These are phyloP conservation scores for Xylariaceae sp. DNA, from an alignment of 2,329 filamentous ascomycete species.

Conservation along the genomic window DNA sequence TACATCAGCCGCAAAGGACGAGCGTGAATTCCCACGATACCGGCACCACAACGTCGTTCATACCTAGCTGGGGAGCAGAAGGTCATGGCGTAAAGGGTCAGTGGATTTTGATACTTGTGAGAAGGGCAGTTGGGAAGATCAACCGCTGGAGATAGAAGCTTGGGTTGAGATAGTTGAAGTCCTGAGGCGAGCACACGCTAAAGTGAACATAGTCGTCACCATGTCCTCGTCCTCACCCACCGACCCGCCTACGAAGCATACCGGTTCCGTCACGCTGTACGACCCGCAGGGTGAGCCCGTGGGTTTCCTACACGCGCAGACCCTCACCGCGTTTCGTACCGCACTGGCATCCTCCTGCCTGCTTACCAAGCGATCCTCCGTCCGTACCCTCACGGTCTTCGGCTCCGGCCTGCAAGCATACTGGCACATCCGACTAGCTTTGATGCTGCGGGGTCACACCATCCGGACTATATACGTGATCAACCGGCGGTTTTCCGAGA, in stretches of 20 bases:
- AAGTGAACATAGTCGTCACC: conserved; percentile 53
- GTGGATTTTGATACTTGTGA: conserved; percentile 2
- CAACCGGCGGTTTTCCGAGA: conserved; percentile 65
- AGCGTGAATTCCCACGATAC: conserved; percentile 43
- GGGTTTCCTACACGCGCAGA: conserved; percentile 68
- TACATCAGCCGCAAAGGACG: conserved; percentile 53
- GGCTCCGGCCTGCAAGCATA: conserved; percentile 87
- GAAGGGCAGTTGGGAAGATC: not conserved
- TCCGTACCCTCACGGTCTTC: conserved; percentile 78
- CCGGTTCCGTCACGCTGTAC: conserved; percentile 68
- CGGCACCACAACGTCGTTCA: conserved; percentile 63
- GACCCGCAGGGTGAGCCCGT: conserved; percentile 55
- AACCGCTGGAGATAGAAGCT: not conserved
- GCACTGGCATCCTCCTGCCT: conserved; percentile 67
- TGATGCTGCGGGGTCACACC: conserved; percentile 66
- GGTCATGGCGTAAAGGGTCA: conserved; percentile 66
- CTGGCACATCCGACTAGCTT: conserved; percentile 75
- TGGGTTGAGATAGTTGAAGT: too few species aligned
- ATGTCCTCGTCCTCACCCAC: conserved; percentile 35
- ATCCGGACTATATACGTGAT: conserved; percentile 80
- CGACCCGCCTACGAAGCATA: conserved; percentile 42
- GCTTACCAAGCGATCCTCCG: conserved; percentile 58
- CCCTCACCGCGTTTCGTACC: conserved; percentile 77
- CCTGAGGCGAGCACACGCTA: too few species aligned
- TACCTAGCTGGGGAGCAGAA: conserved; percentile 62